phyloP scores from a whole-genome alignment of 768 basidiomycete genomes.

The Cyclocybe cylindracea region DNA sequence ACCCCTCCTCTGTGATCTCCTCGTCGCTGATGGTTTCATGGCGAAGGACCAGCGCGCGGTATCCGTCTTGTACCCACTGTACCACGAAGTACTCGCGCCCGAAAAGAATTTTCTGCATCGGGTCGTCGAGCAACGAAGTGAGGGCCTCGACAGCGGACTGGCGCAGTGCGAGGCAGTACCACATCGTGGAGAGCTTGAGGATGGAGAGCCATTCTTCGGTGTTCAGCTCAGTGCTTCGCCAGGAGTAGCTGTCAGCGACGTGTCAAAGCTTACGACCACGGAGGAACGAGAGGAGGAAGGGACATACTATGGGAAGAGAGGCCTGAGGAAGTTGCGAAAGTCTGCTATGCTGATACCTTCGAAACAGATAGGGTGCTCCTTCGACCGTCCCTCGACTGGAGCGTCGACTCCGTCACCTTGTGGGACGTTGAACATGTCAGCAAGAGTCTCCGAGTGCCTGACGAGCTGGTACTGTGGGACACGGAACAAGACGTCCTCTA shows the following conservation, averaged over 20 bases:
- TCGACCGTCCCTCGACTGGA: background rate
- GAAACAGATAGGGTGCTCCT: background rate
- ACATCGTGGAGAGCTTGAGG: conserved; percentile 34
- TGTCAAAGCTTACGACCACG: background rate
- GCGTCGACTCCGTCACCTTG: background rate
- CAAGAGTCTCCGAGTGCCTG: background rate
- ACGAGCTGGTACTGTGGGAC: conserved; percentile 6
- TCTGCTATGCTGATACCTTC: background rate
- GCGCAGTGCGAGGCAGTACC: conserved; percentile 27
- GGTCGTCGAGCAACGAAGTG: too few relatives aligned
- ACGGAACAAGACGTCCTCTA: conserved; percentile 1
- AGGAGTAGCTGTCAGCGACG: background rate
- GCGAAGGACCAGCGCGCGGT: too few relatives aligned
- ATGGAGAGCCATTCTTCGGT: conserved; percentile 28
- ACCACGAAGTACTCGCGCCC: too few relatives aligned
- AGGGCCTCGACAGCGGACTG: conserved; percentile 18
- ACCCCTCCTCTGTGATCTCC: too few relatives aligned
- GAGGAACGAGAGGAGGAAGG: background rate
- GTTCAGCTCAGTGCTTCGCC: background rate
- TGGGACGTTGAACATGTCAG: background rate
- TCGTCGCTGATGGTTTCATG: too few relatives aligned
- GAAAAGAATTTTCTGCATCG: too few relatives aligned
- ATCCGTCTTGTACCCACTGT: too few relatives aligned
- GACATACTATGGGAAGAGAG: background rate
- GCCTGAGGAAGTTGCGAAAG: background rate